phyloP scores from a whole-genome alignment of 108 stramenopile species.

The Craspedostauros australis region DNA sequence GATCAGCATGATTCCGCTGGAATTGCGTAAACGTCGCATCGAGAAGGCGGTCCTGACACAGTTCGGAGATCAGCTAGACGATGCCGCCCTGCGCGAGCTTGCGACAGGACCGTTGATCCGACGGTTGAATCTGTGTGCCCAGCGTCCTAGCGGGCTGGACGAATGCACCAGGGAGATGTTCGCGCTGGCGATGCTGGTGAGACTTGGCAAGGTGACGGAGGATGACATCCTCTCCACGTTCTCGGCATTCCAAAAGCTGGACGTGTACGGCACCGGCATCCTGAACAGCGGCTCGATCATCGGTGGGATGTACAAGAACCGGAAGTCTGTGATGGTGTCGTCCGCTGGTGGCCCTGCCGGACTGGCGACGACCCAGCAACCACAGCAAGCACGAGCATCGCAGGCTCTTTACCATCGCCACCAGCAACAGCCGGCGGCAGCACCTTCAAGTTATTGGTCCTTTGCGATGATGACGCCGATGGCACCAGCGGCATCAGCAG shows the following conservation, averaged over 20 bases:
- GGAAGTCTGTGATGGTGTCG: too few relatives aligned
- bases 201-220: constrained; percentile 81
- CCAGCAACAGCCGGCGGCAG: too few relatives aligned
- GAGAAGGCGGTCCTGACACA: constrained; percentile 70
- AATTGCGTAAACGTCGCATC: constrained; percentile 74
- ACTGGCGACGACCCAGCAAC: too few relatives aligned
- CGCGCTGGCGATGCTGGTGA: constrained; percentile 84
- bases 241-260: constrained; percentile 75
- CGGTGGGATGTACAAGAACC: constrained; percentile 38
- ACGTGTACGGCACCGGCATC: constrained; percentile 68
- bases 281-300: constrained; percentile 51
- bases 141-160: constrained; percentile 62
- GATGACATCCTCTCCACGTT: constrained; percentile 75
- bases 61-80: constrained; percentile 77
- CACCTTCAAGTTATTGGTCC: too few relatives aligned
- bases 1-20: constrained; percentile 88
- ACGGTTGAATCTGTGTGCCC: constrained; percentile 60
- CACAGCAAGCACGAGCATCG: too few relatives aligned
- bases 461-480: too few relatives aligned
- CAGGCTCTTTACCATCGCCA: too few relatives aligned
- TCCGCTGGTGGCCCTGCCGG: too few relatives aligned
- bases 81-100: constrained; percentile 75
- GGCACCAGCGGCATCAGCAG: too few relatives aligned
- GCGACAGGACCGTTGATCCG: constrained; percentile 79
- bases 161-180: constrained; percentile 90